Evolutionary conservation across 495 filamentous ascomycete genomes (phyloP).

Genomic region (Neurospora sp.): DNA sequence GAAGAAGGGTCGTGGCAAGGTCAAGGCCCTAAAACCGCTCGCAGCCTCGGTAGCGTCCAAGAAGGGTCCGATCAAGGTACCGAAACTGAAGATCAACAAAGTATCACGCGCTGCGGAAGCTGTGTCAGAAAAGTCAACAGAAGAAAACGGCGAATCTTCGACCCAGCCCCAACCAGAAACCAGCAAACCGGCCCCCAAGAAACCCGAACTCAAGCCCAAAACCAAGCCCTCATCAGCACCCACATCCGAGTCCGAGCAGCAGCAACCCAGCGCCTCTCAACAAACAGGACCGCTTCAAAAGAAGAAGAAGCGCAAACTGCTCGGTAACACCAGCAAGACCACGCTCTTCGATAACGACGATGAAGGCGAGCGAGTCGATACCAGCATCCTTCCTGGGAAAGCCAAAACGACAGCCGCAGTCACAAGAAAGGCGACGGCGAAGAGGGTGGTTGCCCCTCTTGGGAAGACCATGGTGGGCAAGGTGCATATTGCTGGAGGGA

Average conservation of each 20-base stretch:
- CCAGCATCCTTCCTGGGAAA: slow-evolving; percentile 25
- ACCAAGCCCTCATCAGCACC: neutral
- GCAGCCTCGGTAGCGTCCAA: neutral
- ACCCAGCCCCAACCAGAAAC: slow-evolving; percentile 11
- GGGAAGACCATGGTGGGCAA: slow-evolving; percentile 14
- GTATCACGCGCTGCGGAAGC: neutral
- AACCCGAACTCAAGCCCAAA: neutral
- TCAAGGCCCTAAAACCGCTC: neutral
- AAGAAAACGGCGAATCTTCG: slow-evolving; percentile 8
- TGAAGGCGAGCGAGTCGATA: slow-evolving; percentile 32
- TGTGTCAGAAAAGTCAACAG: slow-evolving; percentile 6
- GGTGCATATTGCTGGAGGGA: slow-evolving; percentile 15
- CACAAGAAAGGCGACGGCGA: slow-evolving; percentile 1
- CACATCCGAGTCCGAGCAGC: slow-evolving; percentile 1
- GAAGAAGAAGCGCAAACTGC: slow-evolving; percentile 63
- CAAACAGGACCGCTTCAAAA: slow-evolving; percentile 35
- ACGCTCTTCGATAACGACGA: slow-evolving; percentile 69
- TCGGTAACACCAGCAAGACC: slow-evolving; percentile 51
- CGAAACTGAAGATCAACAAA: neutral
- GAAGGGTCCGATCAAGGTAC: neutral
- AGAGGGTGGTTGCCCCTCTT: slow-evolving; percentile 19
- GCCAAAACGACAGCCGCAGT: neutral
- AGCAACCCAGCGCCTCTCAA: neutral
- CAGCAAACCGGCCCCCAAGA: slow-evolving; percentile 15
- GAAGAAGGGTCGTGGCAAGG: slow-evolving; percentile 3